phyloP scores from a whole-genome alignment of 2,329 filamentous ascomycete species.

The Exophiala aquamarina region DNA sequence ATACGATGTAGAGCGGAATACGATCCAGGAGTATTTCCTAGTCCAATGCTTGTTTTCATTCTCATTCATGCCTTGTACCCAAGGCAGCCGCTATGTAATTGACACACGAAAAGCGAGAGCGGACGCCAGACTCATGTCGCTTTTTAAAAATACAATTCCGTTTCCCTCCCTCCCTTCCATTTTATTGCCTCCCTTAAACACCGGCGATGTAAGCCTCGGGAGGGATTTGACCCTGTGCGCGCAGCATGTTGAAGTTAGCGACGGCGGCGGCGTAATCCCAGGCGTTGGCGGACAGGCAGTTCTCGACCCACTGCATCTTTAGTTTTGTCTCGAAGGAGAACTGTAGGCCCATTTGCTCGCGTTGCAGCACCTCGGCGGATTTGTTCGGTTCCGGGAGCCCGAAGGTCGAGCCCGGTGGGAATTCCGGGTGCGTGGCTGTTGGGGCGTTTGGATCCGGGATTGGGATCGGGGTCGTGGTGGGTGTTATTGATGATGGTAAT shows the following conservation, averaged over 20 bases:
- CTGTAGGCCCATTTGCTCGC: conserved; percentile 68
- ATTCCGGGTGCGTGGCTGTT: conserved; percentile 49
- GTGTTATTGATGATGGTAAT: conserved; percentile 69
- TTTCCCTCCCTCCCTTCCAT: no score
- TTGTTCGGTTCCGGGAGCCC: conserved; percentile 44
- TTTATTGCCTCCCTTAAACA: conserved; percentile 5
- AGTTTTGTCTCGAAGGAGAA: conserved; percentile 77
- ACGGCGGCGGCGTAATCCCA: conserved; percentile 81
- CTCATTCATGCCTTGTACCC: no score
- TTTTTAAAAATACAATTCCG: no score
- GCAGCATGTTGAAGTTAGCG: conserved; percentile 71
- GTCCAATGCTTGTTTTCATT: no score
- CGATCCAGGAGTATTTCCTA: no score
- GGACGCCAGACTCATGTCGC: no score
- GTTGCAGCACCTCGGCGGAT: conserved; percentile 54
- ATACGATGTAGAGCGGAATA: no score
- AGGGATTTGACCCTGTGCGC: conserved; percentile 43
- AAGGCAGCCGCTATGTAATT: no score
- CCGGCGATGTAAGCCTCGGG: conserved; percentile 22
- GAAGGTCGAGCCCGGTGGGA: conserved; percentile 35
- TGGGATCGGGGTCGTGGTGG: conserved; percentile 65
- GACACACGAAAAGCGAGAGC: no score
- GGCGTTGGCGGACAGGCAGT: conserved; percentile 75
- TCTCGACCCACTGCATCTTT: conserved; percentile 72
- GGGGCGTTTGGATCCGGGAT: conserved; percentile 34